These are phyloP conservation scores for Alternaria brassicicola DNA, from an alignment of 2,329 filamentous ascomycete genomes.

Conservation along the genomic window DNA sequence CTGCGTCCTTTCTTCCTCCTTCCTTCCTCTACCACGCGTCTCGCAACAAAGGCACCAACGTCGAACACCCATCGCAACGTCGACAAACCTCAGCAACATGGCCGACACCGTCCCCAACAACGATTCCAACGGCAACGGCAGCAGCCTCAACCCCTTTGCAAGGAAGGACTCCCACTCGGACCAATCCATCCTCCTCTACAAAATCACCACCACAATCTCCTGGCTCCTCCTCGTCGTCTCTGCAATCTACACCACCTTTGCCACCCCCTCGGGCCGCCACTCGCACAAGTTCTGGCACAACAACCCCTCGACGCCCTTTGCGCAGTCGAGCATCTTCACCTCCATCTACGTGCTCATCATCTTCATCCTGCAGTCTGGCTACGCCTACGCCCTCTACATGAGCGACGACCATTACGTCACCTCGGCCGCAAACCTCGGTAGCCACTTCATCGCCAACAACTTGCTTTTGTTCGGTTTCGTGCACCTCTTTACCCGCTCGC, in stretches of 20 bases:
- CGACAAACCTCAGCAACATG: constrained; percentile 10
- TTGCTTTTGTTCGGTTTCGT: constrained; percentile 81
- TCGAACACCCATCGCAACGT: neutral
- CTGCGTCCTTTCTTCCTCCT: neutral
- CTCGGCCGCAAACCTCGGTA: constrained; percentile 76
- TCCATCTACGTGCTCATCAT: constrained; percentile 80
- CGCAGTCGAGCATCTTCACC: constrained; percentile 68
- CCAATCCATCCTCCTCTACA: constrained; percentile 72
- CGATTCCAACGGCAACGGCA: constrained; percentile 57
- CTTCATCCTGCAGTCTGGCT: constrained; percentile 76
- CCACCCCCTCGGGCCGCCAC: constrained; percentile 66
- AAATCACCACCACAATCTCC: constrained; percentile 72
- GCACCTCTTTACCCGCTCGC: constrained; percentile 77
- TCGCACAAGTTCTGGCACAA: constrained; percentile 74
- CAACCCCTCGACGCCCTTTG: constrained; percentile 76
- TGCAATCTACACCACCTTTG: constrained; percentile 75
- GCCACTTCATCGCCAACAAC: constrained; percentile 87
- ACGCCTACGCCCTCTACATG: constrained; percentile 78
- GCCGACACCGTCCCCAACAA: constrained; percentile 9
- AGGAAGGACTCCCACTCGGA: constrained; percentile 69
- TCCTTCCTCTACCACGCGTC: neutral
- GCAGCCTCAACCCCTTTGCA: constrained; percentile 71
- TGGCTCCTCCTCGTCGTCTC: constrained; percentile 77
- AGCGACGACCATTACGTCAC: constrained; percentile 66
- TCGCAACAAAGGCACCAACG: neutral